phyloP scores from a whole-genome alignment of 2,329 filamentous ascomycete genomes.

The Aspergillus sp. region DNA sequence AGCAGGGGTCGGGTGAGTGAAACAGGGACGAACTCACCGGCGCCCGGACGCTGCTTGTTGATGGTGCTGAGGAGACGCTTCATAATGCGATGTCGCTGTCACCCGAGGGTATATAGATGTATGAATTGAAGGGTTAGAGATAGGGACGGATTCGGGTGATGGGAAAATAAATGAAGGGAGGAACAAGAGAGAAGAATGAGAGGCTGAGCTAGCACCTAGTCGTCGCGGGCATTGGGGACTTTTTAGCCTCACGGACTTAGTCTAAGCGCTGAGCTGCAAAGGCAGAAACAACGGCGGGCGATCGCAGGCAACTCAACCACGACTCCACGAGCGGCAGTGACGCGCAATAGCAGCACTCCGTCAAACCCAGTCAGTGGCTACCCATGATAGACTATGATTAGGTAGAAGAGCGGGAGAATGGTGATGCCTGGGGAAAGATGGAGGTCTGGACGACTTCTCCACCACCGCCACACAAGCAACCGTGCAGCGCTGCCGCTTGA shows the following conservation, averaged over 20 bases:
- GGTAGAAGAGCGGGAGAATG: background rate
- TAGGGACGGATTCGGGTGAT: background rate
- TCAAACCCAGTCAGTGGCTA: background rate
- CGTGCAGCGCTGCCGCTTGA: background rate
- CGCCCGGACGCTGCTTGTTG: conserved; percentile 34
- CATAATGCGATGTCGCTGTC: conserved; percentile 22
- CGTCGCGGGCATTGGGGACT: background rate
- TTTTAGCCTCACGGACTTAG: background rate
- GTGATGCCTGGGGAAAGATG: conserved; percentile 14
- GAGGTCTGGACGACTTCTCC: background rate
- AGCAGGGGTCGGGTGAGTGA: conserved; percentile 6
- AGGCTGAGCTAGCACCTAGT: background rate
- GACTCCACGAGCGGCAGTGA: background rate
- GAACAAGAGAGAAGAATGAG: background rate
- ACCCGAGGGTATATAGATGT: background rate
- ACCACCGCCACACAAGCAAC: conserved; percentile 5
- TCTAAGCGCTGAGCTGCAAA: conserved; percentile 5
- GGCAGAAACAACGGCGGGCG: conserved; percentile 11
- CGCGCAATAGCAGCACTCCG: background rate
- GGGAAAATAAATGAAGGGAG: conserved; percentile 8
- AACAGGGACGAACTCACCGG: conserved; percentile 26
- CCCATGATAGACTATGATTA: background rate
- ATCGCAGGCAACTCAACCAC: background rate
- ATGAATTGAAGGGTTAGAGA: background rate
- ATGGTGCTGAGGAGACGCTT: conserved; percentile 38